phyloP scores from a whole-genome alignment of 116 monocot genomes.

The Trichopus zeylanicus region DNA sequence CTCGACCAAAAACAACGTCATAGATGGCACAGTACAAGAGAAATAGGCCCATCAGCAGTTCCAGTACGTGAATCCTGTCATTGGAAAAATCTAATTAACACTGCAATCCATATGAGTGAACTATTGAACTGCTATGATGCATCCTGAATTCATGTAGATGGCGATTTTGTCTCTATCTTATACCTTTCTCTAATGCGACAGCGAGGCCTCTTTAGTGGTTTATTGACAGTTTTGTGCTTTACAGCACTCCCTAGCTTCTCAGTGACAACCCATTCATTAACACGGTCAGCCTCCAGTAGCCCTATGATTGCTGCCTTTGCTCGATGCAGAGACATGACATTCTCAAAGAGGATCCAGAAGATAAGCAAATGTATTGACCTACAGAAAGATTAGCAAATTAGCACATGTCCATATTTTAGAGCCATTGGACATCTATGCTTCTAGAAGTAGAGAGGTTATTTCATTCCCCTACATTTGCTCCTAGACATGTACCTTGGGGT shows the following conservation, averaged over 20 bases:
- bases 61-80: constrained; percentile 37
- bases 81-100: background rate
- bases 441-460: too few relatives aligned
- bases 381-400: background rate
- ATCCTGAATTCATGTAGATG: too few relatives aligned
- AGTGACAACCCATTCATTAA: constrained; percentile 71
- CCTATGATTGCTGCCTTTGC: constrained; percentile 58
- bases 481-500: constrained; percentile 28
- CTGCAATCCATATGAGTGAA: background rate
- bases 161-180: too few relatives aligned
- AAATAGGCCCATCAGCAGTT: constrained; percentile 47
- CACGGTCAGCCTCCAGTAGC: constrained; percentile 46
- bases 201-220: constrained; percentile 8
- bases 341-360: constrained; percentile 81
- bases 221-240: constrained; percentile 13
- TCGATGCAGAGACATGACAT: constrained; percentile 71
- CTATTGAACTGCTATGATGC: background rate
- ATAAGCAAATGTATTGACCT: constrained; percentile 57
- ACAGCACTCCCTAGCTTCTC: constrained; percentile 48
- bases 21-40: constrained; percentile 52
- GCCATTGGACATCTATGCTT: too few relatives aligned
- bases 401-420: background rate
- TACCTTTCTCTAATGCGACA: constrained; percentile 12
- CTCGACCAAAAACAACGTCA: constrained; percentile 27
- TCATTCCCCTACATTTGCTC: background rate